Evolutionary conservation across 139 green algal genomes (phyloP).

Genomic region (Mesotaenium endlicherianum): DNA sequence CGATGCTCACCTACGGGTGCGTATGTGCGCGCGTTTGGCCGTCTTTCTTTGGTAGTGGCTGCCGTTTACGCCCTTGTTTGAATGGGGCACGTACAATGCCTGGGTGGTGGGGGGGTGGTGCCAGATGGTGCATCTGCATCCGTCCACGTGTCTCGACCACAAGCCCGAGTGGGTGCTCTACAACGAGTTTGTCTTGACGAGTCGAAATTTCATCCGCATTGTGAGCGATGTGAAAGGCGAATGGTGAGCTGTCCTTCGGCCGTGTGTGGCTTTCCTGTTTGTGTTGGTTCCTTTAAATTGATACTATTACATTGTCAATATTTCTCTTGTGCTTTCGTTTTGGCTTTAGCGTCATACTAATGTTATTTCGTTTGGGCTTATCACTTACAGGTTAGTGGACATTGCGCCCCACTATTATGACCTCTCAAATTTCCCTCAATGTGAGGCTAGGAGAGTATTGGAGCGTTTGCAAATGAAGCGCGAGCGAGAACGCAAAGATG

Average conservation of each 20-base stretch:
- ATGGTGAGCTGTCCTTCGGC: conserved; percentile 62
- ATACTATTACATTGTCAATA: neutral
- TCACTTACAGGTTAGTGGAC: conserved; percentile 71
- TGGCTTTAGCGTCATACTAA: neutral
- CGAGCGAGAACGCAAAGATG: conserved; percentile 44
- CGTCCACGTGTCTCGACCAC: conserved; percentile 86
- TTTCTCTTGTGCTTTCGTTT: no score
- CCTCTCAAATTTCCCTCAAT: conserved; percentile 88
- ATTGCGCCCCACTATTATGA: conserved; percentile 97
- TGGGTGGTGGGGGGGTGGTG: conserved; percentile 1
- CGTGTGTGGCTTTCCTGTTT: neutral
- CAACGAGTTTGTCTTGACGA: conserved; percentile 98
- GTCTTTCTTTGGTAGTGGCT: no score
- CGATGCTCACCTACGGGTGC: no score
- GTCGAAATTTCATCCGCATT: conserved; percentile 95
- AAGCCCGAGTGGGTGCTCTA: conserved; percentile 99
- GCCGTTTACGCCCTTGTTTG: neutral
- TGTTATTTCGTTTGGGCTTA: neutral
- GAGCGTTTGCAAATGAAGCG: conserved; percentile 80
- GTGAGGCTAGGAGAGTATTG: conserved; percentile 77
- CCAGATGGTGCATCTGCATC: conserved; percentile 84
- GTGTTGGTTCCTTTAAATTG: neutral
- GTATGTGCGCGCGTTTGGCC: no score
- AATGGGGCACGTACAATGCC: neutral
- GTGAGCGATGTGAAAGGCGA: conserved; percentile 89